Evolutionary conservation across 2,329 filamentous ascomycete species (phyloP).

Genomic region (Pyricularia pennisetigena): DNA sequence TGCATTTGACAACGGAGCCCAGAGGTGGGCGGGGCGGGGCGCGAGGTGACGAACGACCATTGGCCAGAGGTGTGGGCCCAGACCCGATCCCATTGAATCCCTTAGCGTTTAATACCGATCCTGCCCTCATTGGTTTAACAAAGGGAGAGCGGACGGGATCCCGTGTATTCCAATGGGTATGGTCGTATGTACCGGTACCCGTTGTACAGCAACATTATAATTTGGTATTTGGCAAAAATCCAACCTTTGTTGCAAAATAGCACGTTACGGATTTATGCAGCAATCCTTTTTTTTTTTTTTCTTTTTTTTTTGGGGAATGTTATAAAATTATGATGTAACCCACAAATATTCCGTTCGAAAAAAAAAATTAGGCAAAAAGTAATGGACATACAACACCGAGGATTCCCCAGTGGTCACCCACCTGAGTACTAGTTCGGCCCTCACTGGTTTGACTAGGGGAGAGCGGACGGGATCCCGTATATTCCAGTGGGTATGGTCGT

Average conservation of each 20-base stretch:
- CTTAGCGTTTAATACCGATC: not conserved
- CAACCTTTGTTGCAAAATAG: no score
- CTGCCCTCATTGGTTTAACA: not conserved
- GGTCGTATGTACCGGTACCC: not conserved
- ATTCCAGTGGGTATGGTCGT: no score
- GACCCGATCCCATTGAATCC: not conserved
- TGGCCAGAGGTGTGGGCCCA: not conserved
- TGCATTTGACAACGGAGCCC: not conserved
- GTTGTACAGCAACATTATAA: no score
- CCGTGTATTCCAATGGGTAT: not conserved
- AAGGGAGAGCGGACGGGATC: not conserved
- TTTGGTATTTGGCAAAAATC: no score
- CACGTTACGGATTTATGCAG: no score
- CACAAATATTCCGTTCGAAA: no score
- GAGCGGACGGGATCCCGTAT: no score
- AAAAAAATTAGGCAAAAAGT: no score
- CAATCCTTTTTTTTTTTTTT: no score
- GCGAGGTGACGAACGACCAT: not conserved
- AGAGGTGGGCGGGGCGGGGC: not conserved
- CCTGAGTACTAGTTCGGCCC: not conserved
- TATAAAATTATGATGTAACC: no score
- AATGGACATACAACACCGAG: not conserved
- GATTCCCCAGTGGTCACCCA: not conserved
- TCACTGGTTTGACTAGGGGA: not conserved
- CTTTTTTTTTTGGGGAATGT: no score